Conservation (phyloP, 176 grass and related monocot species). For the Themeda triandra region DNA sequence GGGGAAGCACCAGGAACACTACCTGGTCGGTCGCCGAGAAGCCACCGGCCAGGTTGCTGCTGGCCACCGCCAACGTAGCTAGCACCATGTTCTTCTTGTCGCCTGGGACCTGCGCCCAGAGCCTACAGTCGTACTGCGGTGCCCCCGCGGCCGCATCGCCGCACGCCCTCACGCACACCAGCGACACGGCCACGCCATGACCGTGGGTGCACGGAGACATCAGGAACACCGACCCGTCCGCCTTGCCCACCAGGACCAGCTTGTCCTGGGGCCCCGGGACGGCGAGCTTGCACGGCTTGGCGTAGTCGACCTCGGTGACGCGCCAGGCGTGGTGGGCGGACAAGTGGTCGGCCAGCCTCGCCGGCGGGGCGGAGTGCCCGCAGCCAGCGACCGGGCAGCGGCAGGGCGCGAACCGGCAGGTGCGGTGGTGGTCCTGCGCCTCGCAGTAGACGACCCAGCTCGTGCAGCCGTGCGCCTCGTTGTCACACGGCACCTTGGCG, state of each 20-base stretch:
- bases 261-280: neutral
- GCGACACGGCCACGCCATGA: neutral
- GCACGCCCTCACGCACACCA: neutral
- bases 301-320: neutral
- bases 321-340: neutral
- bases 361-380: neutral
- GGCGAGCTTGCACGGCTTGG: neutral
- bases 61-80: too few relatives aligned
- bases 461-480: slow-evolving; percentile 15
- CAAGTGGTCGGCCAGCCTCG: slow-evolving; percentile 5
- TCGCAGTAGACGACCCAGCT: neutral
- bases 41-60: too few relatives aligned
- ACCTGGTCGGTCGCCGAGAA: too few relatives aligned
- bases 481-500: slow-evolving; percentile 1
- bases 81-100: too few relatives aligned
- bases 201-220: neutral
- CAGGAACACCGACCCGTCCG: slow-evolving; percentile 17
- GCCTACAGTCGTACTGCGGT: too few relatives aligned
- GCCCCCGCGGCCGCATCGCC: too few relatives aligned
- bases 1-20: too few relatives aligned
- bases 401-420: slow-evolving; percentile 30
- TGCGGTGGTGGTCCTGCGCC: slow-evolving; percentile 1
- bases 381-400: slow-evolving; percentile 27
- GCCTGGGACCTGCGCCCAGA: too few relatives aligned
- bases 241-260: slow-evolving; percentile 10